Conservation (phyloP, 441 rosid species). For the Geranium incanum region DNA sequence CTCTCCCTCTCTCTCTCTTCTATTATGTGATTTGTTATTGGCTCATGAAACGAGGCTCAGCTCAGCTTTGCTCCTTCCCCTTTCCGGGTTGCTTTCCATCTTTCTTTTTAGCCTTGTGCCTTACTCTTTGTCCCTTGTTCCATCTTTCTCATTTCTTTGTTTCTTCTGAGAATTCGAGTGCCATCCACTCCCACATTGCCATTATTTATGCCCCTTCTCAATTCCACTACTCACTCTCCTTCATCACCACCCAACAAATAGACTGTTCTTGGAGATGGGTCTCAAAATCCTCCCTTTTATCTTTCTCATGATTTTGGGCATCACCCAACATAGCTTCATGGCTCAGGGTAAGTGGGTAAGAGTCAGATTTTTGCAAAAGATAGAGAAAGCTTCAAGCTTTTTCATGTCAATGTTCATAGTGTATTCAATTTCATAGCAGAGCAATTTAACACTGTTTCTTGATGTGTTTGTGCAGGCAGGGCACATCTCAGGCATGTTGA, state of each 20-base stretch:
- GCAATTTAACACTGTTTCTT: not conserved
- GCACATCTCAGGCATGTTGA: not conserved
- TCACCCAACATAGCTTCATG: constrained; percentile 2
- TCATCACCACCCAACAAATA: too few relatives aligned
- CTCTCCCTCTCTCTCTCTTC: not conserved
- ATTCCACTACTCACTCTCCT: not conserved
- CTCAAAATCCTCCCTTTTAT: not conserved
- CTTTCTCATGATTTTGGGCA: constrained; percentile 6
- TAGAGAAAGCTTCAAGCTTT: not conserved
- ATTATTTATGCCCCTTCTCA: not conserved
- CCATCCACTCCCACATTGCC: not conserved
- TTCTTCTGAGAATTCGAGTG: not conserved
- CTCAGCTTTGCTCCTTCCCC: not conserved
- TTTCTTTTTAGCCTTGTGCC: not conserved
- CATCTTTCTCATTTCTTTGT: not conserved
- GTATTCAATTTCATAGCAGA: not conserved
- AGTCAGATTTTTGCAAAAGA: not conserved
- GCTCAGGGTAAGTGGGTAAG: constrained; percentile 13
- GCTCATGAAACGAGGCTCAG: not conserved
- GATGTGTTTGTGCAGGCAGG: not conserved
- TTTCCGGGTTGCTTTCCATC: not conserved
- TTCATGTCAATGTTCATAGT: not conserved
- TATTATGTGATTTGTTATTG: not conserved
- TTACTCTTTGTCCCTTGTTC: not conserved
- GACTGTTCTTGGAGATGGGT: constrained; percentile 4